Conservation (phyloP, 2,329 filamentous ascomycete species). For the Hypomyces rosellus region DNA sequence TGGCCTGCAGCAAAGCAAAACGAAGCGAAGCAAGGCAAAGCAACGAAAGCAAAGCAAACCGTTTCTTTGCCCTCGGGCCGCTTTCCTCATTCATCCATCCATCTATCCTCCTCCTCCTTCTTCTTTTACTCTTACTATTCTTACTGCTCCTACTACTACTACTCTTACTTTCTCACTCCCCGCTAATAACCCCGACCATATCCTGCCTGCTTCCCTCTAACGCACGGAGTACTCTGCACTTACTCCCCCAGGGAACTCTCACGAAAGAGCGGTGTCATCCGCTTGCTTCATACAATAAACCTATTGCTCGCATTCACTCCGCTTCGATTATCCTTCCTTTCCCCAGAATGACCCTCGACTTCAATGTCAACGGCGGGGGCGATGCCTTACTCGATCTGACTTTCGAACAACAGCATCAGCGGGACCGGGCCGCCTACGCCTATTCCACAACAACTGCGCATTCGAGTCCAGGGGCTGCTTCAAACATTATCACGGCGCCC, state of each 20-base stretch:
- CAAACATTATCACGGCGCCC: conserved; percentile 30
- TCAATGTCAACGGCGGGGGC: conserved; percentile 47
- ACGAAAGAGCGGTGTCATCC: conserved; percentile 41
- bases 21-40: neutral
- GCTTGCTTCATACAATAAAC: conserved; percentile 31
- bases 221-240: conserved; percentile 2
- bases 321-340: conserved; percentile 25
- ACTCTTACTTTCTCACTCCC: neutral
- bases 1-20: conserved; percentile 11
- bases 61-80: conserved; percentile 4
- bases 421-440: conserved; percentile 44
- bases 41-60: neutral
- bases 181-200: conserved; percentile 8
- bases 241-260: conserved; percentile 19
- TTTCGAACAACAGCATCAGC: conserved; percentile 54
- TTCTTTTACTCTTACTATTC: neutral
- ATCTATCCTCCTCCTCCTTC: conserved; percentile 18
- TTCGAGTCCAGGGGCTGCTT: conserved; percentile 26
- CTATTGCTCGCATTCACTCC: conserved; percentile 24
- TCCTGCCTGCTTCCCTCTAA: conserved; percentile 9
- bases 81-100: too few species aligned
- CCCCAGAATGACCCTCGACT: conserved; percentile 52
- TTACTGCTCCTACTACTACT: conserved; percentile 2
- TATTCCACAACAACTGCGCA: conserved; percentile 19
- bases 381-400: conserved; percentile 56